Conservation (phyloP, 768 basidiomycete species). For the Mycena crocata region DNA sequence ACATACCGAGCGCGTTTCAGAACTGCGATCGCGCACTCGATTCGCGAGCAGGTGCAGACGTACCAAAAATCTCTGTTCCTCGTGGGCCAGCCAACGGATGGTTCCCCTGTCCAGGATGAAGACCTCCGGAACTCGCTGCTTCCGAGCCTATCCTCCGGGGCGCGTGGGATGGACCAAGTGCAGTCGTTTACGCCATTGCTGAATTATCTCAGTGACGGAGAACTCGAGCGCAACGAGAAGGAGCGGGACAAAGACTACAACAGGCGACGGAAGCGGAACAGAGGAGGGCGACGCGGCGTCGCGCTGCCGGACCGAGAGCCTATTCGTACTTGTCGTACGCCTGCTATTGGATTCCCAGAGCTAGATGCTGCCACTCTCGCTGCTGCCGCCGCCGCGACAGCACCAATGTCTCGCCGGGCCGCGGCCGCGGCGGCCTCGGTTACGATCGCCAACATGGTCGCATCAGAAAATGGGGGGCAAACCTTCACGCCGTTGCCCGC, state of each 20-base stretch:
- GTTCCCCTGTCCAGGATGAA: constrained; percentile 83
- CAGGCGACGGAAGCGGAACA: constrained; percentile 86
- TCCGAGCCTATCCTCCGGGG: constrained; percentile 81
- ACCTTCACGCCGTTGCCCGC: constrained; percentile 60
- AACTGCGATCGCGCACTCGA: constrained; percentile 94
- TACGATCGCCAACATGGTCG: constrained; percentile 92
- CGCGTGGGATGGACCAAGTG: constrained; percentile 83
- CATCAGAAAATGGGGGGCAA: constrained; percentile 84
- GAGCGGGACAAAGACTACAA: constrained; percentile 94
- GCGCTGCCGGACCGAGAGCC: constrained; percentile 94
- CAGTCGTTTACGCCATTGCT: constrained; percentile 88
- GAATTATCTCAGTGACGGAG: constrained; percentile 88
- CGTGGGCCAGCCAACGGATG: constrained; percentile 88
- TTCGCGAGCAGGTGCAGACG: constrained; percentile 93
- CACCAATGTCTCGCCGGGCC: constrained; percentile 81
- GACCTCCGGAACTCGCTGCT: constrained; percentile 92
- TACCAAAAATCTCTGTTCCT: constrained; percentile 94
- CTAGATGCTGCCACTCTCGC: constrained; percentile 79
- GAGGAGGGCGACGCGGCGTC: constrained; percentile 82
- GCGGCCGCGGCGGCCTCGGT: constrained; percentile 87
- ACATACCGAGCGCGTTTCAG: constrained; percentile 49
- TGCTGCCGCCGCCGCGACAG: constrained; percentile 69
- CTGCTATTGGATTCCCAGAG: constrained; percentile 87
- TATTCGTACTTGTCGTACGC: constrained; percentile 90
- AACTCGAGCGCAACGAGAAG: constrained; percentile 89